Evolutionary conservation across 495 filamentous ascomycete species (phyloP).

Genomic region (Aspergillus avenaceus): DNA sequence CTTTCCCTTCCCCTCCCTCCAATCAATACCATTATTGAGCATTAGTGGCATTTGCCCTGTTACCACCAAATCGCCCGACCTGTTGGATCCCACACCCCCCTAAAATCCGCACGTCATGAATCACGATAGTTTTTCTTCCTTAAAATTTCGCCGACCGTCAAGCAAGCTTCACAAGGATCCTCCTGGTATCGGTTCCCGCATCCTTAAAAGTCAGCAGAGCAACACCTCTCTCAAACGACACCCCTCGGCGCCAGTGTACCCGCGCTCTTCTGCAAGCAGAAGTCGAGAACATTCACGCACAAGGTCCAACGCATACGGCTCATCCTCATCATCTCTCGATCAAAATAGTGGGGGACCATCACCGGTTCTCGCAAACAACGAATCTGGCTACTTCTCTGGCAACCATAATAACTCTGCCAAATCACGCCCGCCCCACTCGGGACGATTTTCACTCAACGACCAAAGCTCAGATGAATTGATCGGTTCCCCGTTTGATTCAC

Average conservation of each 20-base stretch:
- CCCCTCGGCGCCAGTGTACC: slow-evolving; percentile 62
- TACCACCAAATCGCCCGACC: slow-evolving; percentile 10
- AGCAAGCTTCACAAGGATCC: slow-evolving; percentile 49
- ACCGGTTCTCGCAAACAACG: slow-evolving; percentile 38
- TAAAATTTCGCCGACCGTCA: slow-evolving; percentile 45
- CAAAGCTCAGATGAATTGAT: slow-evolving; percentile 68
- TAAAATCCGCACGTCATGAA: slow-evolving; percentile 37
- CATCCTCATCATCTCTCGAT: slow-evolving; percentile 50
- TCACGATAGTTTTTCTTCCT: slow-evolving; percentile 37
- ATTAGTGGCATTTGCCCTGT: slow-evolving; percentile 12
- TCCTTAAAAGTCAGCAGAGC: slow-evolving; percentile 44
- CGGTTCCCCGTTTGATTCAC: slow-evolving; percentile 64
- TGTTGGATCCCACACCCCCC: slow-evolving; percentile 6
- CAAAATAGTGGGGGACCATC: slow-evolving; percentile 45
- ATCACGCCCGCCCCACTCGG: slow-evolving; percentile 34
- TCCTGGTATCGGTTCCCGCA: slow-evolving; percentile 40
- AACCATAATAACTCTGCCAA: slow-evolving; percentile 25
- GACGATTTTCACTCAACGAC: slow-evolving; percentile 53
- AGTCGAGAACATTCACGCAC: slow-evolving; percentile 47
- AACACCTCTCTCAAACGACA: slow-evolving; percentile 57
- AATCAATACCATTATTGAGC: slow-evolving; percentile 14
- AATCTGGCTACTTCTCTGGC: slow-evolving; percentile 33
- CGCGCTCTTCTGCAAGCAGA: slow-evolving; percentile 36
- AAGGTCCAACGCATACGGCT: slow-evolving; percentile 49
- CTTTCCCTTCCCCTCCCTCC: slow-evolving; percentile 19